Conservation (phyloP, 192 early-diverging fungal species). For the Bifiguratus adelaidae region DNA sequence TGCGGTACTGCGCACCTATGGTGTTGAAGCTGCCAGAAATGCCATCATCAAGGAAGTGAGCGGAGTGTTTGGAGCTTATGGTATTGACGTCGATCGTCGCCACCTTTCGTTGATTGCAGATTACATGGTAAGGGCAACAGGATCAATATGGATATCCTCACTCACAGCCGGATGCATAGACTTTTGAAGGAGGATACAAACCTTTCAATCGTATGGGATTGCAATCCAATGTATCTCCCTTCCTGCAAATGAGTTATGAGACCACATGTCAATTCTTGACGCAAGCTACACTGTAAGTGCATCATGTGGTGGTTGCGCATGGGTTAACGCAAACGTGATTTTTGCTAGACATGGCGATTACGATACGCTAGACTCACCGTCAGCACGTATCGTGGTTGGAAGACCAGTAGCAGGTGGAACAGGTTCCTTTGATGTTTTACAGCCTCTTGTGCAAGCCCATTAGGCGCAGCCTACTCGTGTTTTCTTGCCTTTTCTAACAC, state of each 20-base stretch:
- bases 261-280: conserved; percentile 93
- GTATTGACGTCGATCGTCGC: conserved; percentile 88
- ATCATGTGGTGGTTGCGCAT: conserved; percentile 9
- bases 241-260: conserved; percentile 98
- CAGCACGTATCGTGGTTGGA: conserved; percentile 89
- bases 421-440: conserved; percentile 84
- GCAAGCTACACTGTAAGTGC: conserved; percentile 60
- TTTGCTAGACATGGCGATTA: conserved; percentile 60
- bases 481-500: background rate
- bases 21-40: conserved; percentile 92
- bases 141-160: background rate
- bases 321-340: background rate
- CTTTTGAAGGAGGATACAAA: conserved; percentile 97
- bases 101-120: conserved; percentile 96
- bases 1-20: conserved; percentile 87
- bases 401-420: conserved; percentile 89
- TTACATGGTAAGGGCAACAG: conserved; percentile 77
- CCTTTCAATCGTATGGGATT: conserved; percentile 96
- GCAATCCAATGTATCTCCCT: conserved; percentile 83
- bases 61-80: conserved; percentile 87
- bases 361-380: conserved; percentile 83
- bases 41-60: conserved; percentile 90
- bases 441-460: conserved; percentile 22
- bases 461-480: conserved; percentile 4
- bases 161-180: conserved; percentile 26